These are phyloP conservation scores for Phialophora expanda DNA, from an alignment of 2,329 filamentous ascomycete species.

Conservation along the genomic window DNA sequence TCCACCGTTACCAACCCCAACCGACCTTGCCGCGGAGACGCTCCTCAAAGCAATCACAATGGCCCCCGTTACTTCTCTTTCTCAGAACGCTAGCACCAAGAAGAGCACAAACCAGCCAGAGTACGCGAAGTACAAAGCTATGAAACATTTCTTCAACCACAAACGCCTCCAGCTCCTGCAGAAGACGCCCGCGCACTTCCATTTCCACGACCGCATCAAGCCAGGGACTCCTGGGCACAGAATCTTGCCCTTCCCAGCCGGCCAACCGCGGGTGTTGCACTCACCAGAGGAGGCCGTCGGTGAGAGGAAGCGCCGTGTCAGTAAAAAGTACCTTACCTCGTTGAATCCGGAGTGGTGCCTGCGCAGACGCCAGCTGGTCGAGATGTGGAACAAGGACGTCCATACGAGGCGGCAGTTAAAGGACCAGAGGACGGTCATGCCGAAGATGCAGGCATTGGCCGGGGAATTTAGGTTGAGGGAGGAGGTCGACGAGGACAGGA, in stretches of 20 bases:
- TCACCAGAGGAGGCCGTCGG: not conserved
- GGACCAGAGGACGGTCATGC: not conserved
- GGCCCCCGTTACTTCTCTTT: not conserved
- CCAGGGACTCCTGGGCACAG: not conserved
- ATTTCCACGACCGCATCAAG: slow-evolving; percentile 14
- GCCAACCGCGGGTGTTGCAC: not conserved
- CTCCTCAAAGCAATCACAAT: not conserved
- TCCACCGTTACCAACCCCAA: not conserved
- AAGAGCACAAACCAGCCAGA: slow-evolving; percentile 1
- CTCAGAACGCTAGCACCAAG: not conserved
- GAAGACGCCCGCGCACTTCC: not conserved
- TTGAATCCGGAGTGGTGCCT: slow-evolving; percentile 3
- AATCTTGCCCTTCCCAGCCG: not conserved
- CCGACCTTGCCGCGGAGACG: not conserved
- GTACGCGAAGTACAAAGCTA: slow-evolving; percentile 8
- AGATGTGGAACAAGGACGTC: slow-evolving; percentile 11
- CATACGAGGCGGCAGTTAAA: not conserved
- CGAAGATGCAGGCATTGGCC: slow-evolving; percentile 3
- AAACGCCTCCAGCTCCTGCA: not conserved
- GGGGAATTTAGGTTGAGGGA: not conserved
- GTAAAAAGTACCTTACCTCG: not conserved
- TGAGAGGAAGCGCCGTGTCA: not conserved
- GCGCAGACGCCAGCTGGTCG: not conserved
- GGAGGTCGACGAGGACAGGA: not conserved
- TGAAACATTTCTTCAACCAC: slow-evolving; percentile 25